Evolutionary conservation across 2,329 filamentous ascomycete genomes (phyloP).

Genomic region (Fusarium sp.): DNA sequence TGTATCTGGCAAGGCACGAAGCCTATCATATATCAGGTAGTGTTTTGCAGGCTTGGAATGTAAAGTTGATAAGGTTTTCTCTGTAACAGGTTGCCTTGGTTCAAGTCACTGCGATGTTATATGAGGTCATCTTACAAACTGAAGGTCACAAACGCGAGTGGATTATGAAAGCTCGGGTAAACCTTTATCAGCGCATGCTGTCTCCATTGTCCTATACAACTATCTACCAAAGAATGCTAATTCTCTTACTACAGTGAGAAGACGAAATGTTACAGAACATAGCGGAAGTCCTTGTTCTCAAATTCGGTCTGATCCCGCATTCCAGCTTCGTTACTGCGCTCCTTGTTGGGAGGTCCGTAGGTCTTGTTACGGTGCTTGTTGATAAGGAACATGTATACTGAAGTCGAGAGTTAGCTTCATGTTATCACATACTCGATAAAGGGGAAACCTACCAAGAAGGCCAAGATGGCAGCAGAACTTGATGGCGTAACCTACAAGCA

Average conservation of each 20-base stretch:
- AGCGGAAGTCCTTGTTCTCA: constrained; percentile 23
- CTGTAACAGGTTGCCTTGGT: too few relatives aligned
- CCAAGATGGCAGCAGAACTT: constrained; percentile 11
- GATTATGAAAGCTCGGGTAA: not conserved
- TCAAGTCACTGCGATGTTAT: not conserved
- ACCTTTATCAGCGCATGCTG: not conserved
- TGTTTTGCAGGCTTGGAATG: too few relatives aligned
- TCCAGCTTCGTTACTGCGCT: constrained; percentile 24
- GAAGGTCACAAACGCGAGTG: not conserved
- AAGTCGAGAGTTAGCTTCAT: not conserved
- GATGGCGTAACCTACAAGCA: not conserved
- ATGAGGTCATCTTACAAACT: not conserved
- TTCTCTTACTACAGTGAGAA: not conserved
- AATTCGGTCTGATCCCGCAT: constrained; percentile 28
- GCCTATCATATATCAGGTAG: too few relatives aligned
- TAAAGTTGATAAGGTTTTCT: too few relatives aligned
- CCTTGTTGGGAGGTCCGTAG: constrained; percentile 14
- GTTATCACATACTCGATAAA: accelerated
- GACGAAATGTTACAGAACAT: not conserved
- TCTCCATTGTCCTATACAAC: not conserved
- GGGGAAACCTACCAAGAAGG: not conserved
- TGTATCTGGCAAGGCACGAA: too few relatives aligned
- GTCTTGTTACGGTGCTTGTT: constrained; percentile 19
- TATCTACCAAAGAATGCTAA: not conserved
- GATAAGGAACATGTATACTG: constrained; percentile 12